Conservation (phyloP, 1,139 yeast genomes). For the Pneumocystis sp. region DNA sequence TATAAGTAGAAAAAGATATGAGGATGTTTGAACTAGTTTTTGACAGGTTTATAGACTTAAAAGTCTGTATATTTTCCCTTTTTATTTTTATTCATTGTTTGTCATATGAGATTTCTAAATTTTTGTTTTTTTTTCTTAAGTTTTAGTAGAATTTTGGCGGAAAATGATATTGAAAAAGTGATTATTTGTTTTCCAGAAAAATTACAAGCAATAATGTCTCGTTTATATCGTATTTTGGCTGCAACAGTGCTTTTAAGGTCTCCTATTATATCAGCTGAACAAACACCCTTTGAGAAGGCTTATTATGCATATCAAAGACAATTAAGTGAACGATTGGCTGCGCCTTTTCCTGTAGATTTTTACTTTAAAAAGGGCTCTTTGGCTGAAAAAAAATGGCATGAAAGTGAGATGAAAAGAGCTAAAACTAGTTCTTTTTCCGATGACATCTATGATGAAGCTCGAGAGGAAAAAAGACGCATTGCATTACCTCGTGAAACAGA, state of each 20-base stretch:
- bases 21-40: not conserved
- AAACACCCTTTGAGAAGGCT: slow-evolving; percentile 54
- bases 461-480: slow-evolving; percentile 34
- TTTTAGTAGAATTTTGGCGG: not conserved
- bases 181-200: not conserved
- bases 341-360: slow-evolving; percentile 93
- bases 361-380: slow-evolving; percentile 84
- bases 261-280: slow-evolving; percentile 71
- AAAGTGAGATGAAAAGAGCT: slow-evolving; percentile 48
- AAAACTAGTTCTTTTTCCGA: slow-evolving; percentile 42
- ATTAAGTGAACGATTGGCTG: slow-evolving; percentile 79
- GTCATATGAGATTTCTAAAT: not conserved
- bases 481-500: slow-evolving; percentile 61
- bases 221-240: slow-evolving; percentile 15
- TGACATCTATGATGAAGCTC: slow-evolving; percentile 24
- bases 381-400: slow-evolving; percentile 65
- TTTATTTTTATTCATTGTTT: not conserved
- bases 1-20: not conserved
- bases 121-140: not conserved
- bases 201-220: not conserved
- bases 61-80: not conserved
- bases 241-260: slow-evolving; percentile 55
- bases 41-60: not conserved
- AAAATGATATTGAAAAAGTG: not conserved
- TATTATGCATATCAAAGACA: slow-evolving; percentile 76